These are phyloP conservation scores for Syncephalastrum contaminatum DNA, from an alignment of 371 early-diverging fungal genomes.

Conservation along the genomic window DNA sequence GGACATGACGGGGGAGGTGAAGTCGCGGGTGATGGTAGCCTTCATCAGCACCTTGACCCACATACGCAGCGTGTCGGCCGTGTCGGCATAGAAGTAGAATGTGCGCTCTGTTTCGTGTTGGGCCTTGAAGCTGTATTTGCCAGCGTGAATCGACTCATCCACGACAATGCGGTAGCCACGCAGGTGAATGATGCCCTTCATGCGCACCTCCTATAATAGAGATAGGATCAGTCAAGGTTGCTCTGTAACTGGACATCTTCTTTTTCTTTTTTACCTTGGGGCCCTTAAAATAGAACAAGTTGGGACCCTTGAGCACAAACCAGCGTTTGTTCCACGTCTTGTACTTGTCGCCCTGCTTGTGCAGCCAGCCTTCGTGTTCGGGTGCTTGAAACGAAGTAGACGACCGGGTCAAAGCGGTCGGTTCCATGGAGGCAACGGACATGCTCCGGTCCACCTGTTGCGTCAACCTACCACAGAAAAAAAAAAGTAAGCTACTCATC, in stretches of 20 bases:
- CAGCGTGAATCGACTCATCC: conserved; percentile 56
- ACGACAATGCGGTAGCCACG: conserved; percentile 46
- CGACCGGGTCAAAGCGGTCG: conserved; percentile 9
- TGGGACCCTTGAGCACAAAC: conserved; percentile 66
- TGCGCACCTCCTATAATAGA: conserved; percentile 35
- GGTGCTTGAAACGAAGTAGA: conserved; percentile 39
- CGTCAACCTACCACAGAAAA: too few relatives aligned
- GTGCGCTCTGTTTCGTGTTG: conserved; percentile 57
- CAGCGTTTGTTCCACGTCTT: conserved; percentile 70
- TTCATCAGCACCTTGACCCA: conserved; percentile 76
- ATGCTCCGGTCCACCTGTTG: conserved; percentile 9
- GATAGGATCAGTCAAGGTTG: background rate
- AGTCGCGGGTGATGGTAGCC: conserved; percentile 66
- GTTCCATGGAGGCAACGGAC: conserved; percentile 28
- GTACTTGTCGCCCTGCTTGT: conserved; percentile 65
- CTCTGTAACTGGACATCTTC: background rate
- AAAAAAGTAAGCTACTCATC: too few relatives aligned
- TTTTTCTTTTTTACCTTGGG: conserved; percentile 40
- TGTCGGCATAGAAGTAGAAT: conserved; percentile 66
- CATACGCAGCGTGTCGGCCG: conserved; percentile 49
- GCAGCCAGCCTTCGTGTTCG: conserved; percentile 66
- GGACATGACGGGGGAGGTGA: conserved; percentile 62
- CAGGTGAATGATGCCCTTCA: conserved; percentile 50
- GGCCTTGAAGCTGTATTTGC: conserved; percentile 63
- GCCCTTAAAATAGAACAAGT: conserved; percentile 65